Base-by-base conservation (phyloP, 192 early-diverging fungal species). In the Gryganskiella cystojenkinii region DNA sequence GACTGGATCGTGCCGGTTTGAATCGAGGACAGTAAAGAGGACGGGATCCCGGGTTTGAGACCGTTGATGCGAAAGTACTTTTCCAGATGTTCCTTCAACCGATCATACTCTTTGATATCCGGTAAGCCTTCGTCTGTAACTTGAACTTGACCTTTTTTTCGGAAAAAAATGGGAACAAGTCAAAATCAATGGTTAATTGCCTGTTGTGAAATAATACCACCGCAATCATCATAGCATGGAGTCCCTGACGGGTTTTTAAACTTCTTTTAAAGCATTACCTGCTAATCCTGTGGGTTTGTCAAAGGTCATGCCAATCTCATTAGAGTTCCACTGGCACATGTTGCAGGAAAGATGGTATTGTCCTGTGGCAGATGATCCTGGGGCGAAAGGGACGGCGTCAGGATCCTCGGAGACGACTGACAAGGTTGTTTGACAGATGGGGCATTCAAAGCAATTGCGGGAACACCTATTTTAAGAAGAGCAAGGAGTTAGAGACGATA, bases 371-470 rank as follows among this genome's bases (percentile, higher is more conserved):
- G 70, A 55, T 40, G 79, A 22, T 0, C 59, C 57, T 14, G 78
- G 43, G 20, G 78, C 22, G 14, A 54, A 59, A 11, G 56, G 57
- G 33, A 62, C 43, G 3, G 81, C 37, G 20, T 70, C 61, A 6
- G 71, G 65, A 20, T 83, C 76, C 25, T 86, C 88, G 28, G 91
- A 91, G 0, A 92, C 85, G 27, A 95, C 94, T 0, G 89, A 85
- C 20, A 96, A 81, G 8, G 90, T 91, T 34, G 92, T 92, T 31
- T 90, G 87, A 84, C 95, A 98, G 22, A 89, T 81, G 7, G 96
- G 96, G 76, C 96, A 98, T 52, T 96, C 89, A 64, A 98, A 98
- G 80, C 96, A 98, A 70, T 96, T 98, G 43, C 95, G 87, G 2
- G 91, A 92, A 70, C 96, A 98, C 70, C 90, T 91, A 47, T 37